Percentiles rank a stretch among this genome's conserved stretches.
Evolutionary conservation across 441 rosid species (phyloP).

Genomic region (Brassica balearica): DNA sequence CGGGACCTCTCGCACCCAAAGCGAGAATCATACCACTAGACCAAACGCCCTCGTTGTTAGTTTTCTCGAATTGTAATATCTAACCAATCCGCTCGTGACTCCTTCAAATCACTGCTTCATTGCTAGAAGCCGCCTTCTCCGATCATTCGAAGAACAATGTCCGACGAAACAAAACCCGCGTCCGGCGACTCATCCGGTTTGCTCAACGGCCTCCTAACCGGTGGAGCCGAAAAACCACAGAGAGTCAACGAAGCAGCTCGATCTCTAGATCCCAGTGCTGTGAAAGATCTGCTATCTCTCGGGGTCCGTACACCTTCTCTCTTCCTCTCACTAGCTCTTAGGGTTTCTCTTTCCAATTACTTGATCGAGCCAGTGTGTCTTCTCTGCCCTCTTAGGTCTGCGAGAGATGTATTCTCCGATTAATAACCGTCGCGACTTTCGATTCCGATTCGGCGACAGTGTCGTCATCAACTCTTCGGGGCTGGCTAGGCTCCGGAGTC

Average conservation of each 20-base stretch:
- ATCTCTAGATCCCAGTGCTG: constrained; percentile 63
- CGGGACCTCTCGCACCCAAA: constrained; percentile 96
- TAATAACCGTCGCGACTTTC: constrained; percentile 56
- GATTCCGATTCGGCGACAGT: constrained; percentile 44
- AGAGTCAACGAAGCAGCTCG: constrained; percentile 52
- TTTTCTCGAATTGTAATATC: too few species aligned
- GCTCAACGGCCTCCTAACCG: constrained; percentile 2
- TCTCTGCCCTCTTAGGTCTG: constrained; percentile 59
- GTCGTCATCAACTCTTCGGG: constrained; percentile 41
- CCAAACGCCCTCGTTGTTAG: constrained; percentile 45
- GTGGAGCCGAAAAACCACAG: not conserved
- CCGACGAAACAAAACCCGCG: constrained; percentile 37
- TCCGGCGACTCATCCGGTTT: constrained; percentile 18
- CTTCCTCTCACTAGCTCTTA: constrained; percentile 20
- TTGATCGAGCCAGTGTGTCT: not conserved
- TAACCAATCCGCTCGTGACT: too few species aligned
- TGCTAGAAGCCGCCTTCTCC: constrained; percentile 35
- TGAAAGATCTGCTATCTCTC: constrained; percentile 61
- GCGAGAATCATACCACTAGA: constrained; percentile 99
- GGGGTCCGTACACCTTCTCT: constrained; percentile 51
- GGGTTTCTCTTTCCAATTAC: not conserved
- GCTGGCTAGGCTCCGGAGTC: constrained; percentile 40
- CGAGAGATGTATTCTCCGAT: constrained; percentile 71
- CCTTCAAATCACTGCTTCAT: too few species aligned
- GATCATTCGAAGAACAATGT: constrained; percentile 42